Percentiles rank a stretch among this genome's conserved stretches.
Conservation (phyloP, 805 yeast genomes). For the Zygosaccharomyces siamensis region DNA sequence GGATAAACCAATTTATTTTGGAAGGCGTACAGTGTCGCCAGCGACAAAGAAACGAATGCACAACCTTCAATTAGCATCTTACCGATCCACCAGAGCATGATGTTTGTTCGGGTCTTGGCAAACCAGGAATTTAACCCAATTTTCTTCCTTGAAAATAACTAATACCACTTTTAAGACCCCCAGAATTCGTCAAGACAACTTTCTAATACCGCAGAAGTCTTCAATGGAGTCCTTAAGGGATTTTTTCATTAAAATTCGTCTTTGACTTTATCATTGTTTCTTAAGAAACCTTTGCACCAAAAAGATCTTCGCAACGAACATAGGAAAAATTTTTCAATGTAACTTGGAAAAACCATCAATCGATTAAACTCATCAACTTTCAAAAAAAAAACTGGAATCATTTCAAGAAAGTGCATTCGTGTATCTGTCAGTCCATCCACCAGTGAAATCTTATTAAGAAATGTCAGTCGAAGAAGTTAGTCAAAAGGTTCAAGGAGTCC, state of each 20-base stretch:
- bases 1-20: slow-evolving; percentile 80
- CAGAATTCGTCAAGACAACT: background rate
- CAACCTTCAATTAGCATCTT: slow-evolving; percentile 43
- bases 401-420: too few species aligned
- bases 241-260: background rate
- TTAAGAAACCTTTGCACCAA: slow-evolving; percentile 6
- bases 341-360: background rate
- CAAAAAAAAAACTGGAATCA: background rate
- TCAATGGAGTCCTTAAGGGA: background rate
- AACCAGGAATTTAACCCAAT: background rate
- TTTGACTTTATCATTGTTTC: background rate
- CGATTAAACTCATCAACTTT: too few species aligned
- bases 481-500: slow-evolving; percentile 30
- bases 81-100: slow-evolving; percentile 18
- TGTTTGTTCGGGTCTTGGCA: background rate
- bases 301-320: slow-evolving; percentile 2
- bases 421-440: background rate
- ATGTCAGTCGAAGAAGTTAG: slow-evolving; percentile 37
- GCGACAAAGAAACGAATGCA: slow-evolving; percentile 40
- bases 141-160: background rate
- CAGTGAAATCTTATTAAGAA: slow-evolving; percentile 2
- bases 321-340: slow-evolving; percentile 4
- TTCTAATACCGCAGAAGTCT: background rate
- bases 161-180: background rate
- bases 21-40: slow-evolving; percentile 52